Conservation (phyloP, 495 filamentous ascomycete genomes). For the Trichoderma orchidacearum region DNA sequence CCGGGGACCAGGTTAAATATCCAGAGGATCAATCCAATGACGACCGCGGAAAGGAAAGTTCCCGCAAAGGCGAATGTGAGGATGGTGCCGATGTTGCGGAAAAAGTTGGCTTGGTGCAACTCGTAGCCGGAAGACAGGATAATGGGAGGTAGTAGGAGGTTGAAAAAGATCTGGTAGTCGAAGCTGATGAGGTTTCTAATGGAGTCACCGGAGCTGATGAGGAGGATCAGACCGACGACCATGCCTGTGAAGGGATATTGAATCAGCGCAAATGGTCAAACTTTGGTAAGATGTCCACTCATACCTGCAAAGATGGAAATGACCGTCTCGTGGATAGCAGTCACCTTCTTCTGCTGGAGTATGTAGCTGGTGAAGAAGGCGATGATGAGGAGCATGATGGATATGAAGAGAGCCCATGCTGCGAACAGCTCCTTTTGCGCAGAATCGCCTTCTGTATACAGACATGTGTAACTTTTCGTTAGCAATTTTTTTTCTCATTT, state of each 20-base stretch:
- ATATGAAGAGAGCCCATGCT: slow-evolving; percentile 94
- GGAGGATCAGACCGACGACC: slow-evolving; percentile 83
- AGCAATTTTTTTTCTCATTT: neutral
- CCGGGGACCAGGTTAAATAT: slow-evolving; percentile 79
- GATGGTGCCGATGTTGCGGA: slow-evolving; percentile 94
- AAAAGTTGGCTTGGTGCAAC: slow-evolving; percentile 95
- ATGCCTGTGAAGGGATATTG: slow-evolving; percentile 50
- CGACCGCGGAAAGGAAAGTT: slow-evolving; percentile 91
- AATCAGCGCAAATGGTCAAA: neutral
- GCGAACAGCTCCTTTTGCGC: slow-evolving; percentile 77
- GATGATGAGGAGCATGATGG: slow-evolving; percentile 81
- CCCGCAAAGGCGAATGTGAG: slow-evolving; percentile 97
- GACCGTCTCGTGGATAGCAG: slow-evolving; percentile 95
- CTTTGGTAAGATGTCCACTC: slow-evolving; percentile 9
- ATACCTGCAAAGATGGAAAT: slow-evolving; percentile 93
- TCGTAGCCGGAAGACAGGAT: slow-evolving; percentile 97
- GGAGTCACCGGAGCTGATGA: slow-evolving; percentile 61
- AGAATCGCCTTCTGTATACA: slow-evolving; percentile 26
- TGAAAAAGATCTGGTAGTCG: slow-evolving; percentile 98
- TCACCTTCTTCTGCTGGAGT: slow-evolving; percentile 85
- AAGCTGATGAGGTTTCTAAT: slow-evolving; percentile 86
- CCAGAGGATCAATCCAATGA: slow-evolving; percentile 75
- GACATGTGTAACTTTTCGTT: slow-evolving; percentile 13
- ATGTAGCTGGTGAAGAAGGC: slow-evolving; percentile 96
- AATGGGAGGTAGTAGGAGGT: slow-evolving; percentile 90